A percentile compares a stretch with the other conserved stretches of the same genome.
These are phyloP conservation scores for Tricholoma saponaceum DNA, from an alignment of 768 basidiomycete genomes.

Conservation along the genomic window DNA sequence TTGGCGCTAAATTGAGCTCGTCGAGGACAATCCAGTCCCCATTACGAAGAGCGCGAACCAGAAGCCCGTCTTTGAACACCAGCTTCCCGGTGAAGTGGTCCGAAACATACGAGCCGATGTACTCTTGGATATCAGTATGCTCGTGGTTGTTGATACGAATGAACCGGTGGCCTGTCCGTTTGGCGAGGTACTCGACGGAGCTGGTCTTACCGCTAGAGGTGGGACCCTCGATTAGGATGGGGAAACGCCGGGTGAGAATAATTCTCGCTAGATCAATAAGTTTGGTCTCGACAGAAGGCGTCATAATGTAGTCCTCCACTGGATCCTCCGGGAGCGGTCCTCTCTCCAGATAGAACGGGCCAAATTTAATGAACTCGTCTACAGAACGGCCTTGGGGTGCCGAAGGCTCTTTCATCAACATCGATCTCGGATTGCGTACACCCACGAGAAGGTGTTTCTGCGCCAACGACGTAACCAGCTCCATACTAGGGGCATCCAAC, in stretches of 20 bases:
- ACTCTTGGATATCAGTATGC: conserved; percentile 99
- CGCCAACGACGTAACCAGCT: conserved; percentile 61
- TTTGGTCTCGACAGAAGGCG: conserved; percentile 91
- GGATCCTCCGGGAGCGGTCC: conserved; percentile 64
- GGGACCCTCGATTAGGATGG: conserved; percentile 95
- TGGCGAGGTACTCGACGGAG: conserved; percentile 92
- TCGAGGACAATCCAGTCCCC: conserved; percentile 99
- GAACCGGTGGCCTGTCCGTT: conserved; percentile 89
- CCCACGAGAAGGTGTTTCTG: conserved; percentile 75
- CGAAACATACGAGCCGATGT: conserved; percentile 93
- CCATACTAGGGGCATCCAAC: conserved; percentile 69
- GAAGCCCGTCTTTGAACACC: conserved; percentile 89
- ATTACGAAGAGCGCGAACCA: conserved; percentile 85
- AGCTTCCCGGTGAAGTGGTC: conserved; percentile 92
- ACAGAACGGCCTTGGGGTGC: conserved; percentile 40
- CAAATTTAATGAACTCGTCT: conserved; percentile 74
- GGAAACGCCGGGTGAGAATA: conserved; percentile 82
- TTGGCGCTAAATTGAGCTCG: conserved; percentile 95
- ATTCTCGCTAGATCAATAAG: conserved; percentile 94
- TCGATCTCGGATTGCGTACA: conserved; percentile 74
- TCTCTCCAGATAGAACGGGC: conserved; percentile 85
- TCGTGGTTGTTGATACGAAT: conserved; percentile 99
- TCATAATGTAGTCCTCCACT: conserved; percentile 86
- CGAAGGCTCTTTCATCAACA: conserved; percentile 66
- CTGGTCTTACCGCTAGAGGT: conserved; percentile 98